Evolutionary conservation across 2,329 filamentous ascomycete genomes (phyloP), one percentile per base, ranked within the genome.

Genomic region (Lachnum nothofagi): DNA sequence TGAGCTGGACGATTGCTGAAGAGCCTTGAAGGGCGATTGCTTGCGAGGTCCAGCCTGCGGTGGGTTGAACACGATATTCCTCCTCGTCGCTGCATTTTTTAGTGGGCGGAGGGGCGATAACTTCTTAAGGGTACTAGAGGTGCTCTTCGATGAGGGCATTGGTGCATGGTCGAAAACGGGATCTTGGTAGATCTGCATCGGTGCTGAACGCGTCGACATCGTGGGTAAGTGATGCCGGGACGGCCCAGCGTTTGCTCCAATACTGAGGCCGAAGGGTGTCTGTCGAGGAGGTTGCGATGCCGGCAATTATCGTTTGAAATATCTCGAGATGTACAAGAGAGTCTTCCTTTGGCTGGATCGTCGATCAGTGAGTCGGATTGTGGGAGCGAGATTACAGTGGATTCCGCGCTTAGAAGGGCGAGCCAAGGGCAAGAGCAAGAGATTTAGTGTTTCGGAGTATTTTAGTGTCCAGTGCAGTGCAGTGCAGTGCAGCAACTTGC

Each of bases 1-100:
- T 40, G 83, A 82, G 53, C 78, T 77, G 48, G 74, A 77, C 35
- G 70, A 70, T 59, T 72, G 72, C 58, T 74, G 72, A 47, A 69
- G 67, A 27, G 76, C 69, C 70, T 93, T 94, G 61, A 77, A 78
- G 9, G 87, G 88, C 46, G 88, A 94, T 49, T 76, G 76, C 62
- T 73, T 76, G 62, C 76, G 60, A 70, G 60, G 72, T 66, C 51
- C 74, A 67, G 52, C 62, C 46, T 72, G 67, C 19, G 78, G 71
- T 20, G 86, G 84, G 58, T 85, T 82, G 60, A 91, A 76, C 48
- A 83, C 70, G 59, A 84, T 76, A 67, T 86, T 86, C 54, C 75
- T 72, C 68, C 76, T 78, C 59, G 76, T 61, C 3, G 56, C 44
- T 2, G 56, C 58, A 54, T 65, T 64, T 52, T 63, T 70, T 37